Conservation (phyloP, 2,329 filamentous ascomycete genomes). For the Fusarium tupiense region DNA sequence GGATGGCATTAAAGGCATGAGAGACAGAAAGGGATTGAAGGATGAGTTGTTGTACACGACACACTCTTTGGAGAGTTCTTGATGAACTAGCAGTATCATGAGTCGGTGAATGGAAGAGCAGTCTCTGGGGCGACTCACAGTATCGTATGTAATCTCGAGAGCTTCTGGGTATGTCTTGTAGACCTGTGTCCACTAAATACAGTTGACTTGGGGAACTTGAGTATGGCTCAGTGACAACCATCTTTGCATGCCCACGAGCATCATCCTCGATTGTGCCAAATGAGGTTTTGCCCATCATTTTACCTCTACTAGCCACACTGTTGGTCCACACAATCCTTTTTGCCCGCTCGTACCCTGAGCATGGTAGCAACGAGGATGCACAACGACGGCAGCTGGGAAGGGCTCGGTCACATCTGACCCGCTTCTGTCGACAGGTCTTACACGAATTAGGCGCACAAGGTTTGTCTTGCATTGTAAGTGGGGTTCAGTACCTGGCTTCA, state of each 20-base stretch:
- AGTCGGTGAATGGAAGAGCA: no score
- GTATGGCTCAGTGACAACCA: background rate
- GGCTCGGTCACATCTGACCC: rapidly evolving
- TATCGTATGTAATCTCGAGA: background rate
- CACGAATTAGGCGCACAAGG: background rate
- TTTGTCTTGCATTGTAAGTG: background rate
- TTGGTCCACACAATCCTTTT: background rate
- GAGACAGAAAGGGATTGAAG: background rate
- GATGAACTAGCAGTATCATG: background rate
- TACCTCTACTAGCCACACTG: rapidly evolving
- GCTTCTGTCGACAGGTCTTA: background rate
- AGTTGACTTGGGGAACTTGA: rapidly evolving
- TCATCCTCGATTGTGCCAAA: rapidly evolving
- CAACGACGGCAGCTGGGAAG: rapidly evolving
- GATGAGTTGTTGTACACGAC: background rate
- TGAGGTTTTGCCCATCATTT: rapidly evolving
- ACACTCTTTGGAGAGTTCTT: background rate
- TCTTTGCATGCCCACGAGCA: rapidly evolving
- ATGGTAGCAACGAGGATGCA: background rate
- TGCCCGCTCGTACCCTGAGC: rapidly evolving
- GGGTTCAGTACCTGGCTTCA: background rate
- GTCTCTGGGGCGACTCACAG: background rate
- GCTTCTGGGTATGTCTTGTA: background rate
- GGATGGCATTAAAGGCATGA: background rate
- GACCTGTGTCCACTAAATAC: rapidly evolving